phyloP scores from a whole-genome alignment of 2,329 filamentous ascomycete genomes.

The Pseudogymnoascus sp. region DNA sequence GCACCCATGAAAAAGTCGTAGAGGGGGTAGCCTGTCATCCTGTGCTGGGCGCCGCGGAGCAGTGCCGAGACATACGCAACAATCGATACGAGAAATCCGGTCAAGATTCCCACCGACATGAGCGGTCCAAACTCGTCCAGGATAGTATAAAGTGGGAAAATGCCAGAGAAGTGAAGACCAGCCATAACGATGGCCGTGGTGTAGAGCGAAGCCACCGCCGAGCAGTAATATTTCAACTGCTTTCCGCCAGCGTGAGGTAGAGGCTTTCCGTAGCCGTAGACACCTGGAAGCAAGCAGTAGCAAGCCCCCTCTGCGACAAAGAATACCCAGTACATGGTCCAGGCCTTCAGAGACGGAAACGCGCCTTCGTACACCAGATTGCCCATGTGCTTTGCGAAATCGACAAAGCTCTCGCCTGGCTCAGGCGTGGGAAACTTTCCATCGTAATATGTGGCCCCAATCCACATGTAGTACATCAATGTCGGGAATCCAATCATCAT shows the following conservation, averaged over 20 bases:
- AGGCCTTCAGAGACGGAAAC: constrained; percentile 73
- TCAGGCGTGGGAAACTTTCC: constrained; percentile 66
- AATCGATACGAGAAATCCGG: constrained; percentile 74
- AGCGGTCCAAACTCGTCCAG: constrained; percentile 93
- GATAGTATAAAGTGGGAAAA: constrained; percentile 85
- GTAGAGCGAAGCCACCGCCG: constrained; percentile 80
- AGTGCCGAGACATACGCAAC: constrained; percentile 82
- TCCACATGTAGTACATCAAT: constrained; percentile 99
- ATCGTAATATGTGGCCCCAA: constrained; percentile 86
- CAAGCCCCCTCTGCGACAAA: constrained; percentile 74
- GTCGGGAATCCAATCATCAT: constrained; percentile 93
- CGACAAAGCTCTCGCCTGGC: constrained; percentile 54
- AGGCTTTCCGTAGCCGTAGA: constrained; percentile 82
- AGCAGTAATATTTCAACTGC: constrained; percentile 92
- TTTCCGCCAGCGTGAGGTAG: constrained; percentile 73
- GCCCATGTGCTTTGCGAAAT: constrained; percentile 65
- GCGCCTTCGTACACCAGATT: constrained; percentile 73
- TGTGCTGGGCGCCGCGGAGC: constrained; percentile 71
- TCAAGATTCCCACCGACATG: constrained; percentile 86
- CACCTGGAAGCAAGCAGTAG: constrained; percentile 80
- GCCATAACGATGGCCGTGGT: constrained; percentile 65
- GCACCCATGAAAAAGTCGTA: constrained; percentile 92
- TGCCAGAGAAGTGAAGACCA: constrained; percentile 68
- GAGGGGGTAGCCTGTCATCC: constrained; percentile 76
- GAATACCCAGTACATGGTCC: constrained; percentile 92